These are phyloP conservation scores for Elaeis oleifera DNA, from an alignment of 202 grass and related monocot genomes.

Conservation along the genomic window DNA sequence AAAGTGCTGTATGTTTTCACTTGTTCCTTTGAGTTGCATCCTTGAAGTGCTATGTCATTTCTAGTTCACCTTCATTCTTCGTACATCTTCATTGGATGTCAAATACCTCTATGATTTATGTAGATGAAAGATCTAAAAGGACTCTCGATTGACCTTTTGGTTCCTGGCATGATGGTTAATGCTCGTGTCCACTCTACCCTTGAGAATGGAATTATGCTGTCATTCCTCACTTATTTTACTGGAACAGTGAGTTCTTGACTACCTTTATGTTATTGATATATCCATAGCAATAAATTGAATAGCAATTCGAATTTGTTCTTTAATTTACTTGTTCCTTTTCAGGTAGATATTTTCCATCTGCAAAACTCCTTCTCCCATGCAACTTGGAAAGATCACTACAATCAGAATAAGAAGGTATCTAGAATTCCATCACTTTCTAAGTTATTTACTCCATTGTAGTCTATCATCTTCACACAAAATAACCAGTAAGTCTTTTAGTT, in stretches of 20 bases:
- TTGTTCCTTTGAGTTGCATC: constrained; percentile 15
- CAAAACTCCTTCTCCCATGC: constrained; percentile 42
- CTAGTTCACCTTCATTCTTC: too few relatives aligned
- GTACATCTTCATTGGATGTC: too few relatives aligned
- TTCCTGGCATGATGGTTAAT: constrained; percentile 97
- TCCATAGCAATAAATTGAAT: constrained; percentile 11
- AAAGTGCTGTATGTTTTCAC: constrained; percentile 53
- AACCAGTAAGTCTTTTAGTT: too few relatives aligned
- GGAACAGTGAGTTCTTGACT: constrained; percentile 60
- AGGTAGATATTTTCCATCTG: constrained; percentile 90
- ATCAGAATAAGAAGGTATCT: constrained; percentile 73
- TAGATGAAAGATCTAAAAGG: constrained; percentile 90
- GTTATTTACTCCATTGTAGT: constrained; percentile 9
- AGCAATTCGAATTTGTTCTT: constrained; percentile 8
- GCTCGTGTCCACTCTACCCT: constrained; percentile 68
- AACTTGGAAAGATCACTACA: constrained; percentile 85
- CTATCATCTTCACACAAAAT: too few relatives aligned
- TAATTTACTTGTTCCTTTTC: constrained; percentile 11
- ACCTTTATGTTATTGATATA: neutral
- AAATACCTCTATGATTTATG: constrained; percentile 7
- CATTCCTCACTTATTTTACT: constrained; percentile 95
- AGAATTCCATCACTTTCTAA: neutral
- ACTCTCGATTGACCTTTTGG: constrained; percentile 87
- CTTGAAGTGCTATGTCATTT: neutral
- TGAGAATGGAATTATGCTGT: constrained; percentile 90